A percentile compares a stretch with the other conserved stretches of the same genome.
phyloP scores from a whole-genome alignment of 2,329 filamentous ascomycete species.

The Fusarium hainanense region DNA sequence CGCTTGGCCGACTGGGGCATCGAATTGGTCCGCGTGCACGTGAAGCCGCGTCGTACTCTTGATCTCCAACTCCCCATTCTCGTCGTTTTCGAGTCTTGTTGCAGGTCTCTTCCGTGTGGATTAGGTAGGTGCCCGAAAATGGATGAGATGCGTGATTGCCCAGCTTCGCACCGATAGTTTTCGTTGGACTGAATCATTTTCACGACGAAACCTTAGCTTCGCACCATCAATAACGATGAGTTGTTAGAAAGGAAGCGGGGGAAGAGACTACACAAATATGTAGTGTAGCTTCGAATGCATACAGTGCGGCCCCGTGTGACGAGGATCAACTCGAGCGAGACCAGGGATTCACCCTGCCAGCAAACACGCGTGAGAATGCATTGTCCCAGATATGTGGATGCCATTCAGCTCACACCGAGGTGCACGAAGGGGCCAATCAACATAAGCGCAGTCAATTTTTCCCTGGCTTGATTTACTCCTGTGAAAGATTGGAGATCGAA shows the following conservation, averaged over 20 bases:
- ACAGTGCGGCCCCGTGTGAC: conserved; percentile 32
- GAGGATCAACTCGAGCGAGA: neutral
- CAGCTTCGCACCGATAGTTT: neutral
- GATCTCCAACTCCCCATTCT: neutral
- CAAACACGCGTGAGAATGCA: conserved; percentile 32
- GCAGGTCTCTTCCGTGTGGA: neutral
- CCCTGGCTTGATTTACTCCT: conserved; percentile 6
- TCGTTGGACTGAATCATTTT: neutral
- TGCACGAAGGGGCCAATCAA: conserved; percentile 26
- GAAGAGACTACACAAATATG: conserved; percentile 9
- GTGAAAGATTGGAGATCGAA: neutral
- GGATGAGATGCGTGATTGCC: neutral
- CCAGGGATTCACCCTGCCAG: conserved; percentile 14
- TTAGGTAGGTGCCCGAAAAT: neutral
- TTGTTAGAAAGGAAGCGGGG: conserved; percentile 34
- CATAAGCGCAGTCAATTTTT: conserved; percentile 14
- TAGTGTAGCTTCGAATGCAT: conserved; percentile 7
- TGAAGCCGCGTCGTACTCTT: conserved; percentile 26
- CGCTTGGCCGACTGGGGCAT: conserved; percentile 19
- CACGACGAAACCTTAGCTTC: conserved; percentile 27
- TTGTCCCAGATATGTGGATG: conserved; percentile 26
- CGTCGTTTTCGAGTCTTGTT: conserved; percentile 5
- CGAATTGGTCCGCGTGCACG: conserved; percentile 12
- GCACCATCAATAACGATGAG: conserved; percentile 12
- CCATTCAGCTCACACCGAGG: conserved; percentile 21